phyloP scores from a whole-genome alignment of 139 green algal genomes.

The Monoraphidium neglectum region DNA sequence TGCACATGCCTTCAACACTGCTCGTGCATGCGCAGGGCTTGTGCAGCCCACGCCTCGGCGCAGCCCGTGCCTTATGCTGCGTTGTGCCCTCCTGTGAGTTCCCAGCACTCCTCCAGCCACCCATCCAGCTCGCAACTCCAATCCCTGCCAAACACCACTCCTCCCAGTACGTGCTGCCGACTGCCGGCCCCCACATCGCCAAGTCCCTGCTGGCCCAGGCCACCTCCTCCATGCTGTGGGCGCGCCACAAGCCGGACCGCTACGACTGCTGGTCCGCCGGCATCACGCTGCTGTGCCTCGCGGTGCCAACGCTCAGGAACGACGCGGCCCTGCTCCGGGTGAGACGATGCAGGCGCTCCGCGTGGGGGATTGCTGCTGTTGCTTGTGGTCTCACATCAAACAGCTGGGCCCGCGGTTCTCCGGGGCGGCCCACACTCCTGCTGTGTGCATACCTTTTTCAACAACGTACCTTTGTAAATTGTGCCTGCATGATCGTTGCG shows the following conservation, averaged over 20 bases:
- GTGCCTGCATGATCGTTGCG: slow-evolving; percentile 67
- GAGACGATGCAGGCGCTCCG: background rate
- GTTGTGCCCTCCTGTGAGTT: background rate
- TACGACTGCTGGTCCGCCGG: slow-evolving; percentile 87
- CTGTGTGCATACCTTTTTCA: background rate
- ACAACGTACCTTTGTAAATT: slow-evolving; percentile 60
- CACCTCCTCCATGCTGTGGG: slow-evolving; percentile 89
- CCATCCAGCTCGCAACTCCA: slow-evolving; percentile 3
- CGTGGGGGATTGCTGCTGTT: background rate
- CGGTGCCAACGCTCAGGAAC: background rate
- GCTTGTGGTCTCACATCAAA: too few relatives aligned
- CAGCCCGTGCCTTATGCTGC: too few relatives aligned
- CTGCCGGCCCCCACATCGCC: slow-evolving; percentile 71
- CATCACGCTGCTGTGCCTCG: slow-evolving; percentile 26
- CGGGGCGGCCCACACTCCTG: background rate
- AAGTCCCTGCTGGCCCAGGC: slow-evolving; percentile 53
- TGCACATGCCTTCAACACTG: too few relatives aligned
- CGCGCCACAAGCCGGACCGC: slow-evolving; percentile 83
- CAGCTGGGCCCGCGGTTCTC: background rate
- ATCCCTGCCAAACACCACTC: too few relatives aligned
- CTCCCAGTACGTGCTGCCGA: slow-evolving; percentile 74
- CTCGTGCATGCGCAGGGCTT: too few relatives aligned
- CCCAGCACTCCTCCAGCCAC: slow-evolving; percentile 7
- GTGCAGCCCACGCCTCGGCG: too few relatives aligned
- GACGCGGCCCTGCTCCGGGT: background rate